phyloP scores from a whole-genome alignment of 2,329 filamentous ascomycete genomes.

The Aspergillus persii region DNA sequence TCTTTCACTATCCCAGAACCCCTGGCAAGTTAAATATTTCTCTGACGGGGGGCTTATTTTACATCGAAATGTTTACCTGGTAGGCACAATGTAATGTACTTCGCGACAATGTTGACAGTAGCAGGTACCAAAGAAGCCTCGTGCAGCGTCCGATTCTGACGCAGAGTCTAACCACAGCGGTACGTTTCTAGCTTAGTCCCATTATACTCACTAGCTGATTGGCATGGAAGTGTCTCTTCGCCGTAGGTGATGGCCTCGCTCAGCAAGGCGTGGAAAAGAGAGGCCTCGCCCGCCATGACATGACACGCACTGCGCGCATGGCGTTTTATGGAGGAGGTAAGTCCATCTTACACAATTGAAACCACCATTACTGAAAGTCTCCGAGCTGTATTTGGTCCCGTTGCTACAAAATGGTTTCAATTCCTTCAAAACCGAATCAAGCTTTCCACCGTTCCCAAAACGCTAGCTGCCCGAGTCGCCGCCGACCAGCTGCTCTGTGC shows the following conservation, averaged over 20 bases:
- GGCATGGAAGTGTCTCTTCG: slow-evolving; percentile 10
- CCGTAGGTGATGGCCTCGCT: slow-evolving; percentile 14
- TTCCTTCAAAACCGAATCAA: slow-evolving; percentile 12
- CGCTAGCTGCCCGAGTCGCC: slow-evolving; percentile 11
- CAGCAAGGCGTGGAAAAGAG: slow-evolving; percentile 17
- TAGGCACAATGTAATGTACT: not conserved
- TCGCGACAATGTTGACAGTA: not conserved
- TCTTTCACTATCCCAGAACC: not conserved
- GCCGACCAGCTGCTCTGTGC: slow-evolving; percentile 15
- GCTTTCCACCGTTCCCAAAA: slow-evolving; percentile 1
- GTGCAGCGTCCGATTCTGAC: slow-evolving; percentile 14
- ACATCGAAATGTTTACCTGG: not conserved
- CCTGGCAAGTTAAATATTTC: not conserved
- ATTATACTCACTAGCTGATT: not conserved
- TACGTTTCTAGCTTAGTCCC: not conserved
- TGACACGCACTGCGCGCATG: slow-evolving; percentile 12
- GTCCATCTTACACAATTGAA: not conserved
- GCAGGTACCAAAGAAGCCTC: slow-evolving; percentile 17
- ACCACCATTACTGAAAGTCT: not conserved
- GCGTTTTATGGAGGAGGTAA: slow-evolving; percentile 16
- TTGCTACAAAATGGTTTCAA: slow-evolving; percentile 18
- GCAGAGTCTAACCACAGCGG: slow-evolving; percentile 16
- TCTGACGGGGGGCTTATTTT: not conserved
- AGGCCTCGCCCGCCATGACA: slow-evolving; percentile 10
- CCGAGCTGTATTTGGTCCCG: slow-evolving; percentile 14